Evolutionary conservation across 1,284 basidiomycete species (phyloP).

Genomic region (Xerocomus nothofagi): DNA sequence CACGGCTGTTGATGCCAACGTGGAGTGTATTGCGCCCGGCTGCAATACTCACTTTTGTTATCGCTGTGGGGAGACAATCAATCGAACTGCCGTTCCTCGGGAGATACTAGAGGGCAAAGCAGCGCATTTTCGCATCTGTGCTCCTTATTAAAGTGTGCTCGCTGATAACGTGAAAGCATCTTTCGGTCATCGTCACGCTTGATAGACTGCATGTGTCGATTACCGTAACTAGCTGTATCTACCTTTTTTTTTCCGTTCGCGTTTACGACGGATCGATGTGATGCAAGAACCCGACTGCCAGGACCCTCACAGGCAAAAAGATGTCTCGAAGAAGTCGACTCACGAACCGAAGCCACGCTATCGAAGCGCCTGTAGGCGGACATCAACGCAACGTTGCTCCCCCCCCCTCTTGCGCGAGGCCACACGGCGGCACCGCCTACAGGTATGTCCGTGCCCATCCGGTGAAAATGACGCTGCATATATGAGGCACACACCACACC

Average conservation of each 20-base stretch:
- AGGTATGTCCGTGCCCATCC: background rate
- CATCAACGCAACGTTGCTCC: constrained; percentile 20
- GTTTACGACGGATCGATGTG: too few species aligned
- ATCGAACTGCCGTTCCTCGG: constrained; percentile 43
- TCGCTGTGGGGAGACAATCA: constrained; percentile 50
- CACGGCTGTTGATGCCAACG: background rate
- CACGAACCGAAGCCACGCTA: background rate
- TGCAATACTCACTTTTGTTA: constrained; percentile 70
- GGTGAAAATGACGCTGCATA: constrained; percentile 18
- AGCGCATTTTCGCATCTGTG: constrained; percentile 48
- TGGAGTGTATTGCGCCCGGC: constrained; percentile 54
- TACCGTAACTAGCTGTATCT: background rate
- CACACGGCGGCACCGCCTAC: background rate
- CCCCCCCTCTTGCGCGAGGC: constrained; percentile 8
- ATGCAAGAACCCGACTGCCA: too few species aligned
- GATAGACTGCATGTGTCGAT: background rate
- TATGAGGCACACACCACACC: constrained; percentile 17
- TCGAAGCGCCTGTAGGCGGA: constrained; percentile 4
- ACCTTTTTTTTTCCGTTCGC: background rate
- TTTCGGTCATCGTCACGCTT: background rate
- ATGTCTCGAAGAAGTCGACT: too few species aligned
- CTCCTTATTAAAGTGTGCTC: constrained; percentile 28
- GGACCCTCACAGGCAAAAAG: background rate
- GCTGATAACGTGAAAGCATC: background rate
- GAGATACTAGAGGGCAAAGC: constrained; percentile 46